Evolutionary conservation across 768 basidiomycete species (phyloP), one percentile per base, ranked within the genome.

Genomic region (Agaricus sinodeliciosus): DNA sequence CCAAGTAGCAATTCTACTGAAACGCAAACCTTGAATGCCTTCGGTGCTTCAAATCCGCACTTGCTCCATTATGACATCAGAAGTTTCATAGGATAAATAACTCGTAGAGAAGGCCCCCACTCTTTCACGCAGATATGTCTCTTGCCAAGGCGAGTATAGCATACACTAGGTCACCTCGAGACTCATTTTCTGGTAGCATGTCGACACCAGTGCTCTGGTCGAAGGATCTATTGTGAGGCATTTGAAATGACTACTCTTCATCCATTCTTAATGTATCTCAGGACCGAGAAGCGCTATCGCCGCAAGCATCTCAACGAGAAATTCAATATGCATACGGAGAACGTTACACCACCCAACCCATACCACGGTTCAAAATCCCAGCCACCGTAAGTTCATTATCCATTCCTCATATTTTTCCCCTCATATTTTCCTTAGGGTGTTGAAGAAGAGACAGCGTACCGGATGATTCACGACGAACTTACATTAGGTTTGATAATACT

Each of bases 341-440:
- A 16, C 79, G 83, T 41, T 88, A 87, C 62, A 77, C 77, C 13
- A 83, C 84, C n/a, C 64, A 61, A n/a, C 74, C 84, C 16, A 68
- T 90, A 48, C 87, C 87, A 13, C 90, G 87, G 64, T 90, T 77
- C 66, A 72, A 72, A 51, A 62, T 90, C 8, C 78, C 86, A 0
- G 69, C 72, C 36, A 82, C 77, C 66, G 81, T 76, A 53, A 9
- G 55, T 43, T 3, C 12, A 16, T 1, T 39, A 40, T 34, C n/a
- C 2, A n/a, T 28, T 26, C 26, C 3, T 28, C 26, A 13, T 42
- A 11, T 13, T 18, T 5, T 18, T 1, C 3, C n/a, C 35, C 16
- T 27, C 28, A 35, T 39, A 49, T 27, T 26, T n/a, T 49, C 48
- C 45, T 5, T 48, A 85, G 71, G 89, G 89, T 2, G 67, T 79